These are phyloP conservation scores for Trichaptum fuscoviolaceum DNA, from an alignment of 768 basidiomycete genomes.

Conservation along the genomic window DNA sequence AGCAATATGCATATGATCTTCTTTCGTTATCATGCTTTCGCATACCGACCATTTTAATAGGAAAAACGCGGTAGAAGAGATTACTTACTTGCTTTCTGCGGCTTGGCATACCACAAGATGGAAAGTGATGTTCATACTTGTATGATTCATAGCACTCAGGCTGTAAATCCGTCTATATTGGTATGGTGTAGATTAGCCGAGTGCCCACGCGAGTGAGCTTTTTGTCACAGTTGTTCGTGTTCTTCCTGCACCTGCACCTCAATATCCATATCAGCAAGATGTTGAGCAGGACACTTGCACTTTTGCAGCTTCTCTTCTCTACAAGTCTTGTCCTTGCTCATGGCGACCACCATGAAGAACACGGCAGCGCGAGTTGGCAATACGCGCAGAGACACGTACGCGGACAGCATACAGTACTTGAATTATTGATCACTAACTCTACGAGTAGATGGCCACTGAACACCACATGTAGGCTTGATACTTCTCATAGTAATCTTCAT, in stretches of 20 bases:
- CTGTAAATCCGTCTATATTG: no score
- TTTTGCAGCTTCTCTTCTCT: conserved; percentile 30
- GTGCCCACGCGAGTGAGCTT: not conserved
- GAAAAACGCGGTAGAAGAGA: not conserved
- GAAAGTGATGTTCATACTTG: not conserved
- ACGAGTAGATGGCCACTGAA: conserved; percentile 74
- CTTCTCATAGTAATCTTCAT: conserved; percentile 3
- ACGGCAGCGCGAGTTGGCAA: conserved; percentile 50
- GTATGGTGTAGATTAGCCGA: not conserved
- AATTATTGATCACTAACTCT: conserved; percentile 15
- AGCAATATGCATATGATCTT: not conserved
- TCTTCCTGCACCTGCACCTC: not conserved
- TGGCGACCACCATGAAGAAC: conserved; percentile 51
- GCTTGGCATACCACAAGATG: not conserved
- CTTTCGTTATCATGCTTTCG: not conserved
- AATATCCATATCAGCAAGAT: not conserved
- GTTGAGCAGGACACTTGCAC: not conserved
- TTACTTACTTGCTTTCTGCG: not conserved
- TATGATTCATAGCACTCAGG: no score
- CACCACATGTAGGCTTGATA: conserved; percentile 66
- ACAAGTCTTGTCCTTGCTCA: conserved; percentile 41
- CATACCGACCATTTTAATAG: no score
- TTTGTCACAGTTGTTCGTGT: not conserved
- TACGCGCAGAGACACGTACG: conserved; percentile 92
- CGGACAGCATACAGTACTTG: conserved; percentile 19